Conservation (phyloP, 192 early-diverging fungal species). For the Obelidium mucronatum region DNA sequence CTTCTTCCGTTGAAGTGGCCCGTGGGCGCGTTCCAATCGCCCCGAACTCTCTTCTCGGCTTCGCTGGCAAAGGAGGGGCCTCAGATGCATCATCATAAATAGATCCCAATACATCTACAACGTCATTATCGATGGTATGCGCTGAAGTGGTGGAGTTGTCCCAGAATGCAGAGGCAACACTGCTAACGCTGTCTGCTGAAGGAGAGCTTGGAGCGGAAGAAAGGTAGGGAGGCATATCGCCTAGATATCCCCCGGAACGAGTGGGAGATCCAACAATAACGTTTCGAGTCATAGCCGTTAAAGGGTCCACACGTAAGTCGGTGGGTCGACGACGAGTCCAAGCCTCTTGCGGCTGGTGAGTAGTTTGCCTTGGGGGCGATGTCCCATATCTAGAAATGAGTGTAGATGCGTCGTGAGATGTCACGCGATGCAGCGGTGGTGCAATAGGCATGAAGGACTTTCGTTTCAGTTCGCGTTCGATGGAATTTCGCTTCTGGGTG, state of each 20-base stretch:
- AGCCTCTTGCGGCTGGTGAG: neutral
- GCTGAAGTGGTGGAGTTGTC: neutral
- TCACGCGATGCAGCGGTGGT: neutral
- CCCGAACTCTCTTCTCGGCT: neutral
- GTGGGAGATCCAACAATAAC: too few relatives aligned
- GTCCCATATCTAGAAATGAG: too few relatives aligned
- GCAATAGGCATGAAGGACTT: neutral
- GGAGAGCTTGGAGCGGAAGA: neutral
- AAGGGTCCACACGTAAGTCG: neutral
- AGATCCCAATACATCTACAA: too few relatives aligned
- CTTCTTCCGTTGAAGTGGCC: neutral
- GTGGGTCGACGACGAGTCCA: neutral
- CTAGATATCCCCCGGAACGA: neutral
- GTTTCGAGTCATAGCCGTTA: too few relatives aligned
- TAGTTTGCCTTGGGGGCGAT: neutral
- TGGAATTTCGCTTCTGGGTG: neutral
- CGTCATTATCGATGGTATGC: neutral
- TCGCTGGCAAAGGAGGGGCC: neutral
- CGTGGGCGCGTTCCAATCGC: neutral
- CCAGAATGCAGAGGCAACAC: neutral
- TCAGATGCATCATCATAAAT: too few relatives aligned
- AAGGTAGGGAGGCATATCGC: neutral
- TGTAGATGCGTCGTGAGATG: too few relatives aligned
- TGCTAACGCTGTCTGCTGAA: constrained; percentile 7
- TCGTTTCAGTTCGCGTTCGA: neutral